These are phyloP conservation scores for Ophiostoma novo-ulmi DNA, from an alignment of 2,329 filamentous ascomycete species.

Conservation along the genomic window DNA sequence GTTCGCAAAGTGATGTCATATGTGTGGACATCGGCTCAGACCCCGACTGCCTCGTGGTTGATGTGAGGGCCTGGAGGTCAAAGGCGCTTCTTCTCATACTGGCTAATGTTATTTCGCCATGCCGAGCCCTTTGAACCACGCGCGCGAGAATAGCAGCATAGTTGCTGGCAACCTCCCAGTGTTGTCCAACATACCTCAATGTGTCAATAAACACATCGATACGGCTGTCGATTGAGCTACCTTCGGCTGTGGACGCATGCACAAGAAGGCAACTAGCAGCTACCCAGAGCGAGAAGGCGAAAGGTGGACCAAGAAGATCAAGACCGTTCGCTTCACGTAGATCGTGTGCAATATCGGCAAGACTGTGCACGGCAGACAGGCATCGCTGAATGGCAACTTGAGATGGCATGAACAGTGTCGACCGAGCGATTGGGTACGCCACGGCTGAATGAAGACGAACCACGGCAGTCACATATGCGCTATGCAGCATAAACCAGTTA, in stretches of 20 bases:
- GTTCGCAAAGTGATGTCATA: constrained; percentile 11
- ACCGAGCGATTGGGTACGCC: constrained; percentile 82
- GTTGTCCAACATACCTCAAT: constrained; percentile 70
- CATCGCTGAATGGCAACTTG: constrained; percentile 80
- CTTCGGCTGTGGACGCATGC: constrained; percentile 67
- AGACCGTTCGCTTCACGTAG: constrained; percentile 71
- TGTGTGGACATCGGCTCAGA: constrained; percentile 13
- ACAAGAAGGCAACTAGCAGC: constrained; percentile 80
- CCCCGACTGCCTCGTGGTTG: constrained; percentile 59
- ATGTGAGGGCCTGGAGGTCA: constrained; percentile 83
- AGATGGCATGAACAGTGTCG: constrained; percentile 80
- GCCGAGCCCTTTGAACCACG: constrained; percentile 77
- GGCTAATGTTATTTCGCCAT: constrained; percentile 76
- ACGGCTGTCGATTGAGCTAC: constrained; percentile 58
- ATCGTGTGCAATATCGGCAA: constrained; percentile 71
- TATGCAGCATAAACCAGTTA: constrained; percentile 86
- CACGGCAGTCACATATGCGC: constrained; percentile 81
- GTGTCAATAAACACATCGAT: constrained; percentile 79
- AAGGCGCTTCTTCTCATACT: constrained; percentile 85
- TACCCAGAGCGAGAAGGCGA: constrained; percentile 90
- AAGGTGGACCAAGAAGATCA: constrained; percentile 77
- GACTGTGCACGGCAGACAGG: constrained; percentile 74
- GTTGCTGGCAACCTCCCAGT: constrained; percentile 79
- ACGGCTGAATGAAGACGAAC: constrained; percentile 88
- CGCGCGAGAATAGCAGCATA: constrained; percentile 75